Percentiles rank a stretch among this genome's conserved stretches.
Conservation (phyloP, 2,329 filamentous ascomycete genomes). For the Aspergillus cejpii region DNA sequence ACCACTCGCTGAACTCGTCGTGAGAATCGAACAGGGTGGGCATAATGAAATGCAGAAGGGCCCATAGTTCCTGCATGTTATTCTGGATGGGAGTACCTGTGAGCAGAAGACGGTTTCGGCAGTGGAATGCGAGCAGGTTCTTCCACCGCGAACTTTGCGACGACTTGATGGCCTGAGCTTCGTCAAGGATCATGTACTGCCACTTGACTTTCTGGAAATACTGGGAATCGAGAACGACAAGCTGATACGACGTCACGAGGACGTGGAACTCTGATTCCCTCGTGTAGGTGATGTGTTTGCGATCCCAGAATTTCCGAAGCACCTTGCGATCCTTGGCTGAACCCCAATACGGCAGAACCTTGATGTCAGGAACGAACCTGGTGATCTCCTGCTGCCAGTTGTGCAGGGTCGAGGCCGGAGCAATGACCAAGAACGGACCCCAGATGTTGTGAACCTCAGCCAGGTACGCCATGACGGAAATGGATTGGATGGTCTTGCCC, state of each 20-base stretch:
- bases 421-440: conserved; percentile 95
- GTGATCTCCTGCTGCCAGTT: conserved; percentile 99
- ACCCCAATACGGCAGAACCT: conserved; percentile 96
- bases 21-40: conserved; percentile 79
- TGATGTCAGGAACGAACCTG: conserved; percentile 88
- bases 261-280: conserved; percentile 94
- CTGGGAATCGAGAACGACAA: conserved; percentile 89
- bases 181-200: conserved; percentile 99
- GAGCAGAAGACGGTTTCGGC: conserved; percentile 84
- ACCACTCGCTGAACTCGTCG: conserved; percentile 50
- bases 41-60: conserved; percentile 98
- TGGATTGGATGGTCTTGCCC: conserved; percentile 97
- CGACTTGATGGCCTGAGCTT: conserved; percentile 98
- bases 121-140: conserved; percentile 86
- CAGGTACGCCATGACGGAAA: conserved; percentile 97
- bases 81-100: conserved; percentile 98
- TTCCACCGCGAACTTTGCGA: conserved; percentile 97
- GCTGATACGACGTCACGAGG: conserved; percentile 90
- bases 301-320: conserved; percentile 96
- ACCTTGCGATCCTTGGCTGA: conserved; percentile 91
- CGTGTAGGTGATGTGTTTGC: conserved; percentile 92
- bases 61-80: conserved; percentile 99
- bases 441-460: conserved; percentile 97
- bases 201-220: conserved; percentile 99
- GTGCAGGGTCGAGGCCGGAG: conserved; percentile 90